A percentile compares a stretch with the other conserved stretches of the same genome.
These are phyloP conservation scores for Simmondsia chinensis DNA, from an alignment of 148 eudicot species.

Conservation along the genomic window DNA sequence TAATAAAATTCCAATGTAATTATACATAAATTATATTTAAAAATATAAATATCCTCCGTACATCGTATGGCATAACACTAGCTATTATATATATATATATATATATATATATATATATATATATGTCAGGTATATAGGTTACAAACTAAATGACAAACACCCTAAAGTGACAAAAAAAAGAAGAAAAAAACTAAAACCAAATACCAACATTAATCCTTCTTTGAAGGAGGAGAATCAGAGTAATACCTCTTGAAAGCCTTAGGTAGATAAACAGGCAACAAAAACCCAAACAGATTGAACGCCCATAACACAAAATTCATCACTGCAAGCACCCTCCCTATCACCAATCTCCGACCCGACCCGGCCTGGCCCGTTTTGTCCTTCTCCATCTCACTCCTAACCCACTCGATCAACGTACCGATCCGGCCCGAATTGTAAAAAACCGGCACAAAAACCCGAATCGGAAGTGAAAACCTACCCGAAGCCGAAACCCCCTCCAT, in stretches of 20 bases:
- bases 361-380: constrained; percentile 20
- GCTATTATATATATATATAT: too few species aligned
- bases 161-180: too few species aligned
- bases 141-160: too few species aligned
- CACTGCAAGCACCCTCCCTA: constrained; percentile 52
- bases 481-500: constrained; percentile 57
- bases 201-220: constrained; percentile 26
- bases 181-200: too few species aligned
- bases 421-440: constrained; percentile 58
- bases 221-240: constrained; percentile 1
- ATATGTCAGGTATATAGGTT: too few species aligned
- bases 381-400: constrained; percentile 29
- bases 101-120: too few species aligned
- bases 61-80: too few species aligned
- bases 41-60: too few species aligned
- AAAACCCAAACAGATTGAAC: constrained; percentile 74
- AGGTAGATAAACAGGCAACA: constrained; percentile 84
- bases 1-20: too few species aligned
- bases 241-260: constrained; percentile 60
- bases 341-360: constrained; percentile 24
- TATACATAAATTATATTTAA: too few species aligned
- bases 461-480: constrained; percentile 52
- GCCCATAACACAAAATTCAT: constrained; percentile 58
- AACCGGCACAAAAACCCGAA: constrained; percentile 71
- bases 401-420: constrained; percentile 40